Evolutionary conservation across 345 rosid genomes (phyloP).

Genomic region (Eucalyptus cloeziana): DNA sequence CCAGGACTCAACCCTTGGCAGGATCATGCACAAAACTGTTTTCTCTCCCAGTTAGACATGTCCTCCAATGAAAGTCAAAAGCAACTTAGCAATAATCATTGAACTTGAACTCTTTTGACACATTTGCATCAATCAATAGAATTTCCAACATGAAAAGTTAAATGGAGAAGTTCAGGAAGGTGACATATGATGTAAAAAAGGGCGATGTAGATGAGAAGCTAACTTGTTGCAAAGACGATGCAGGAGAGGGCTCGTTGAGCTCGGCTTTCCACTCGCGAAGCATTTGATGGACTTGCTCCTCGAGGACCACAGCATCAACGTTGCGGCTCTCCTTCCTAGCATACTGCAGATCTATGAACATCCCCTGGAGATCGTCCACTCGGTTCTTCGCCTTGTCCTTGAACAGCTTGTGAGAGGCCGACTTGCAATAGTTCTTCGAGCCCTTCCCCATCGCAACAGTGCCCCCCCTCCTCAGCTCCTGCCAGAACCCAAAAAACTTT

Average conservation of each 20-base stretch:
- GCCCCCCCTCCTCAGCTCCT: neutral
- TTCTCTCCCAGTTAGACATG: neutral
- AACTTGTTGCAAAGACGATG: conserved; percentile 96
- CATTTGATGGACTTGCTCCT: conserved; percentile 99
- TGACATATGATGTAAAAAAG: neutral
- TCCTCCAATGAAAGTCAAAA: neutral
- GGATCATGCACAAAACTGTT: neutral
- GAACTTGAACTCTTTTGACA: neutral
- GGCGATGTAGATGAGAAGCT: neutral
- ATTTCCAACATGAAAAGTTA: neutral
- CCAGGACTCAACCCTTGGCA: neutral
- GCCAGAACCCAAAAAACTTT: neutral
- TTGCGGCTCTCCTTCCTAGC: conserved; percentile 87
- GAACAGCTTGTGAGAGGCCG: conserved; percentile 89
- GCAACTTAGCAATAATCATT: neutral
- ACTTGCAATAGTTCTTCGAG: conserved; percentile 74
- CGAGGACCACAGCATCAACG: conserved; percentile 62
- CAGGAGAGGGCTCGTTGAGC: conserved; percentile 97
- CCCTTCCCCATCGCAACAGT: conserved; percentile 60
- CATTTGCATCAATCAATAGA: neutral
- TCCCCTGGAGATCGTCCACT: conserved; percentile 94
- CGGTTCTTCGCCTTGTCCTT: conserved; percentile 95
- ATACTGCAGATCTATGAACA: conserved; percentile 79
- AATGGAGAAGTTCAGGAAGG: neutral
- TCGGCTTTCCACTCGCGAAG: conserved; percentile 98